Conservation (phyloP, 768 basidiomycete genomes). For the Chalciporus sphaerocephalus region DNA sequence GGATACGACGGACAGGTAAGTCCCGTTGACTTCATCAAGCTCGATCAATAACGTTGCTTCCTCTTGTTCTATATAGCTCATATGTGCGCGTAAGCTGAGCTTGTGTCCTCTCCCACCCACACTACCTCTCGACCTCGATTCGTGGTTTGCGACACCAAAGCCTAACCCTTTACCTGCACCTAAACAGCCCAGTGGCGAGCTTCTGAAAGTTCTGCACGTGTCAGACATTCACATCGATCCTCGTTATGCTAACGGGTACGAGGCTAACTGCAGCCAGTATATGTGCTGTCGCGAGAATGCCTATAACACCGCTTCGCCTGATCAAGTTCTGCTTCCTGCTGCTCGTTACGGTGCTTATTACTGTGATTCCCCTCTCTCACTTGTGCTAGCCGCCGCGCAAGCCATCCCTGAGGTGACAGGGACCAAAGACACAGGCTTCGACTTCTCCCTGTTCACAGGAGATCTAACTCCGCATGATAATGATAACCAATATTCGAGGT, state of each 20-base stretch:
- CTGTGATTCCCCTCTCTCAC: slow-evolving; percentile 53
- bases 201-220: slow-evolving; percentile 46
- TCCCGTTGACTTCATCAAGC: no score
- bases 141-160: slow-evolving; percentile 52
- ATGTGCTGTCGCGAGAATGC: slow-evolving; percentile 58
- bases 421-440: slow-evolving; percentile 56
- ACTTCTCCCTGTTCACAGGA: slow-evolving; percentile 66
- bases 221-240: slow-evolving; percentile 51
- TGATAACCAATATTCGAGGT: slow-evolving; percentile 62
- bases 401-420: slow-evolving; percentile 63
- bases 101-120: slow-evolving; percentile 39
- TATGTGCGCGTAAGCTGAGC: slow-evolving; percentile 37
- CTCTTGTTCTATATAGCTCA: slow-evolving; percentile 7
- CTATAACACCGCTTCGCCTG: slow-evolving; percentile 44
- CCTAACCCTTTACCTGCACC: slow-evolving; percentile 41
- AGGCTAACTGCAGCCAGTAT: slow-evolving; percentile 62
- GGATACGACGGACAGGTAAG: slow-evolving; percentile 49
- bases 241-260: slow-evolving; percentile 61
- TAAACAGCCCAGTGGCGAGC: slow-evolving; percentile 40
- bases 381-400: slow-evolving; percentile 54
- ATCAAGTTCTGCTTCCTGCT: slow-evolving; percentile 48
- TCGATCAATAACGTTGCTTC: neutral
- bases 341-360: slow-evolving; percentile 53
- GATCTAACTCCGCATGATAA: slow-evolving; percentile 71
- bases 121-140: slow-evolving; percentile 40